phyloP scores from a whole-genome alignment of 1,284 basidiomycete species.

The Ganoderma sp. region DNA sequence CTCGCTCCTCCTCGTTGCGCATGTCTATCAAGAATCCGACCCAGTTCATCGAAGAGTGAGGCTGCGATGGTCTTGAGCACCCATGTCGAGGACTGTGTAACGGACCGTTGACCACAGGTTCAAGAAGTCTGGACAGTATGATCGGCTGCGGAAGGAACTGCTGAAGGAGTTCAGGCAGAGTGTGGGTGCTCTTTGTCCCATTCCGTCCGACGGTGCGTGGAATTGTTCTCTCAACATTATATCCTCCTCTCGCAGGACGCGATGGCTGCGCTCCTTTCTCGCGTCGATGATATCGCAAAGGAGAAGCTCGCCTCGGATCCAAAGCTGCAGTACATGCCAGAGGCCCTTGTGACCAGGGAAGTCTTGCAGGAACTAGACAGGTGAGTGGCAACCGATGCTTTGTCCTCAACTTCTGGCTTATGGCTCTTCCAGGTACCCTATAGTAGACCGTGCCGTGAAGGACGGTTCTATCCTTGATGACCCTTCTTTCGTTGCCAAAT shows the following conservation, averaged over 20 bases:
- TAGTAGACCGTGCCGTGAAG: slow-evolving; percentile 67
- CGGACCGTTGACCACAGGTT: slow-evolving; percentile 52
- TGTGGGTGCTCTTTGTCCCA: slow-evolving; percentile 48
- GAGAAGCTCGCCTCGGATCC: slow-evolving; percentile 59
- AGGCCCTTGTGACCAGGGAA: slow-evolving; percentile 61
- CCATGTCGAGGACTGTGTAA: neutral
- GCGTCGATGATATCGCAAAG: slow-evolving; percentile 65
- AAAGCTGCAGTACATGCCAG: slow-evolving; percentile 58
- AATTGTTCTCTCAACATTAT: slow-evolving; percentile 19
- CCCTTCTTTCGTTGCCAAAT: slow-evolving; percentile 51
- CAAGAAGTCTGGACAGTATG: slow-evolving; percentile 82
- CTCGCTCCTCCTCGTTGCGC: slow-evolving; percentile 4
- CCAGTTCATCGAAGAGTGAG: slow-evolving; percentile 66
- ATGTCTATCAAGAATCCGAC: slow-evolving; percentile 58
- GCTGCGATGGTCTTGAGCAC: neutral
- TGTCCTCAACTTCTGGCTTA: slow-evolving; percentile 24
- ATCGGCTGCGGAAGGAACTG: slow-evolving; percentile 70
- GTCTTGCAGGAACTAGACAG: slow-evolving; percentile 75
- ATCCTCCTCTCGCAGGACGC: slow-evolving; percentile 50
- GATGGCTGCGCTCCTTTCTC: slow-evolving; percentile 55
- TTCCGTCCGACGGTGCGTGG: slow-evolving; percentile 18
- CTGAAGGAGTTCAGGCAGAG: slow-evolving; percentile 66
- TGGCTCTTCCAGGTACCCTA: slow-evolving; percentile 49
- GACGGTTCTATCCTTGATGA: slow-evolving; percentile 61
- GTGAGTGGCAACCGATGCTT: slow-evolving; percentile 42